Evolutionary conservation across 2,329 filamentous ascomycete genomes (phyloP).

Genomic region (Drechslera avenae): DNA sequence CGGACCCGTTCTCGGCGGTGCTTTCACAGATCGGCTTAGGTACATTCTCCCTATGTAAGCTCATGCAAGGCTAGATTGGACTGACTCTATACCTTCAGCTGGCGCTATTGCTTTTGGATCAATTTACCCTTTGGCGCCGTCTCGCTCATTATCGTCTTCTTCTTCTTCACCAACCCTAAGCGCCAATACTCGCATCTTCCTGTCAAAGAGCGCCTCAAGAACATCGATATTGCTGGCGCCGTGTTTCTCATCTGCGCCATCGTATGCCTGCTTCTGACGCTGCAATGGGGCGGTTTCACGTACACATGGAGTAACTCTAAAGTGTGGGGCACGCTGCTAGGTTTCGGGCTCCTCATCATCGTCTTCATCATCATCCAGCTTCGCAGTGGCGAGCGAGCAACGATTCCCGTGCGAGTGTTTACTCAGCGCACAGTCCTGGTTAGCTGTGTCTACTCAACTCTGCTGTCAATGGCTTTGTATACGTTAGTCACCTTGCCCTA

Average conservation of each 20-base stretch:
- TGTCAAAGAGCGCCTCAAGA: slow-evolving; percentile 42
- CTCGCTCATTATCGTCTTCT: slow-evolving; percentile 38
- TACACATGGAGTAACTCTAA: slow-evolving; percentile 55
- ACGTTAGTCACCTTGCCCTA: slow-evolving; percentile 25
- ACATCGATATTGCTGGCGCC: slow-evolving; percentile 45
- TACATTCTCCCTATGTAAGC: too few species aligned
- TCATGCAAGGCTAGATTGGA: too few species aligned
- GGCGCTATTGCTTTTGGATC: slow-evolving; percentile 53
- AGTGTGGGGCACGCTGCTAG: slow-evolving; percentile 57
- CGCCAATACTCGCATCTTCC: slow-evolving; percentile 34
- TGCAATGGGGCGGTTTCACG: slow-evolving; percentile 51
- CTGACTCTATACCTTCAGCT: slow-evolving; percentile 24
- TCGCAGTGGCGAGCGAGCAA: slow-evolving; percentile 37
- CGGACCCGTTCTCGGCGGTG: slow-evolving; percentile 52
- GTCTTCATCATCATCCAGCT: slow-evolving; percentile 50
- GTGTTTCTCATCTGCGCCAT: slow-evolving; percentile 42
- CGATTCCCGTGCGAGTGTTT: slow-evolving; percentile 41
- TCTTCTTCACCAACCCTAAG: slow-evolving; percentile 41
- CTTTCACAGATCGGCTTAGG: slow-evolving; percentile 45
- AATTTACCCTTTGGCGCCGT: slow-evolving; percentile 52
- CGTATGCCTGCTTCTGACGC: slow-evolving; percentile 40
- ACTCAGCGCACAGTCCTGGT: slow-evolving; percentile 44
- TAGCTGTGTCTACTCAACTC: slow-evolving; percentile 41
- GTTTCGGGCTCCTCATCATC: slow-evolving; percentile 54
- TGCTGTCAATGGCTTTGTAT: slow-evolving; percentile 48